Conservation (phyloP, 345 rosid species). For the Bruguiera sexangula region DNA sequence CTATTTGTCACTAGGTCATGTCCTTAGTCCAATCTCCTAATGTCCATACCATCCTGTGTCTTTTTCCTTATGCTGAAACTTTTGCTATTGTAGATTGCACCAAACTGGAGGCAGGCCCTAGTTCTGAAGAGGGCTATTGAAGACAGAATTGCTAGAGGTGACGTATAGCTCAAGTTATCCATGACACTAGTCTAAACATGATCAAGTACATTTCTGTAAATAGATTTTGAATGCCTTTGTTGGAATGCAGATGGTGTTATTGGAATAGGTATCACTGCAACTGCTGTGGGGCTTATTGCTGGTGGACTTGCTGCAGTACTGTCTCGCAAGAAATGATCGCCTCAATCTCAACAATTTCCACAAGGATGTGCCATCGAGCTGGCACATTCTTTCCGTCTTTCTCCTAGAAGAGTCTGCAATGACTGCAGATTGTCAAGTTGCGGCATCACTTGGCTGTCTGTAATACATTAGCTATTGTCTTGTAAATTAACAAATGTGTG, state of each 20-base stretch:
- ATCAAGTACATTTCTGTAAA: not conserved
- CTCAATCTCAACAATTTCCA: not conserved
- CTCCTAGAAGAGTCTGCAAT: no score
- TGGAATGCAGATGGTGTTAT: conserved; percentile 70
- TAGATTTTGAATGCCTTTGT: not conserved
- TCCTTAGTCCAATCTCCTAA: not conserved
- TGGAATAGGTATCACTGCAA: conserved; percentile 83
- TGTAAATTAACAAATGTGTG: no score
- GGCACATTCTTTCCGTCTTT: not conserved
- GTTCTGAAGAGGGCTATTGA: conserved; percentile 62
- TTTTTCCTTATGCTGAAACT: conserved; percentile 2
- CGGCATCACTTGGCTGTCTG: no score
- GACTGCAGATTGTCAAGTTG: not conserved
- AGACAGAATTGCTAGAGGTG: conserved; percentile 62
- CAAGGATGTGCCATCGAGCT: not conserved
- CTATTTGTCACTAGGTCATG: not conserved
- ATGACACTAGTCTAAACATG: conserved; percentile 1
- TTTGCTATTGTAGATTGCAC: conserved; percentile 49
- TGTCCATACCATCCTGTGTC: not conserved
- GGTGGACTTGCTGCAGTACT: conserved; percentile 81
- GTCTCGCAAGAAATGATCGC: conserved; percentile 60
- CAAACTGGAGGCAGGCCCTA: conserved; percentile 84
- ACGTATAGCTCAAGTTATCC: conserved; percentile 10
- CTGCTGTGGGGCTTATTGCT: conserved; percentile 74
- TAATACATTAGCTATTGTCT: no score